Evolutionary conservation across 2,329 filamentous ascomycete species (phyloP).

Genomic region (Albophoma yamanashiensis): DNA sequence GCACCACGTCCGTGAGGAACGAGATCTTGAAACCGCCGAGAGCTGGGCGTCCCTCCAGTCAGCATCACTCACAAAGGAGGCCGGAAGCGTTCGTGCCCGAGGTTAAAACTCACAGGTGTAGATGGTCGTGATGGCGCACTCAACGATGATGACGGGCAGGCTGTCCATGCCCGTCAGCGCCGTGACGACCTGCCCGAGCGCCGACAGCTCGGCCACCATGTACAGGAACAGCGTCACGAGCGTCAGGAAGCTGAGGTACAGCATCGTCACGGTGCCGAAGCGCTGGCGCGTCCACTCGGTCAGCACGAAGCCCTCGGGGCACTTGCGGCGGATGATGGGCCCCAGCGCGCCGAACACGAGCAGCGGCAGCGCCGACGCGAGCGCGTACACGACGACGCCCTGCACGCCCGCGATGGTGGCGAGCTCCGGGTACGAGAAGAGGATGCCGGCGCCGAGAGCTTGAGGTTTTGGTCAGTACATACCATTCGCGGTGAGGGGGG

Average conservation of each 20-base stretch:
- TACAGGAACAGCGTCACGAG: constrained; percentile 76
- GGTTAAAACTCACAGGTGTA: constrained; percentile 66
- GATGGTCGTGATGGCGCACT: constrained; percentile 68
- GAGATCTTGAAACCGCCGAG: constrained; percentile 76
- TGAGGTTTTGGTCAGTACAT: constrained; percentile 29
- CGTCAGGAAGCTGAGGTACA: constrained; percentile 69
- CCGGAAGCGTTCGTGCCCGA: not conserved
- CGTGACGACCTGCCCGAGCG: constrained; percentile 67
- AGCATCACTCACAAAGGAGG: not conserved
- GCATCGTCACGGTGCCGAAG: constrained; percentile 56
- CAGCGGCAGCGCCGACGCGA: constrained; percentile 62
- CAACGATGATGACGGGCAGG: constrained; percentile 65
- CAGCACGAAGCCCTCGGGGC: constrained; percentile 73
- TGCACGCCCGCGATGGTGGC: constrained; percentile 71
- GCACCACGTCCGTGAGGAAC: constrained; percentile 74
- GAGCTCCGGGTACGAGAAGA: constrained; percentile 74
- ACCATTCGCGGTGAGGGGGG: constrained; percentile 12
- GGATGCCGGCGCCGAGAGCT: constrained; percentile 76
- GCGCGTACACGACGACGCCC: constrained; percentile 65
- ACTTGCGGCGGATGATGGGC: constrained; percentile 68
- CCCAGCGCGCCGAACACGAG: constrained; percentile 65
- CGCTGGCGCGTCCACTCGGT: constrained; percentile 77
- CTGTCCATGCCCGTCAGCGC: constrained; percentile 65
- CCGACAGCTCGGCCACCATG: constrained; percentile 77
- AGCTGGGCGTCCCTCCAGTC: constrained; percentile 34